A percentile compares a stretch with the other conserved stretches of the same genome.
phyloP scores from a whole-genome alignment of 129 eudicot species.

The Logfia minima region DNA sequence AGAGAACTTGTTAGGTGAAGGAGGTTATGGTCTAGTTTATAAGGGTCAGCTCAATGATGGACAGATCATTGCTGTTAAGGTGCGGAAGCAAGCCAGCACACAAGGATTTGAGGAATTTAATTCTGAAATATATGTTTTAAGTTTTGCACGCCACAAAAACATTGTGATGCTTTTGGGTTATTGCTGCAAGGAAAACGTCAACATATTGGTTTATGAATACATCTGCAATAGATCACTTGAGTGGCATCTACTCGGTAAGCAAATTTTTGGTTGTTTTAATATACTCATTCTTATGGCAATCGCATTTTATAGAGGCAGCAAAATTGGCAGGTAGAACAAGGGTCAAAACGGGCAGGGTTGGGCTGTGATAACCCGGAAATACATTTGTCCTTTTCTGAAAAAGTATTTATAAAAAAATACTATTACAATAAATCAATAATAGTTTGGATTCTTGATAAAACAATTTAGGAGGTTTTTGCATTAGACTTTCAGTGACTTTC shows the following conservation, averaged over 20 bases:
- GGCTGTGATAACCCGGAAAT: background rate
- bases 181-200: slow-evolving; percentile 78
- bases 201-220: slow-evolving; percentile 75
- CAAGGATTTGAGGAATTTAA: slow-evolving; percentile 78
- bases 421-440: background rate
- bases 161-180: slow-evolving; percentile 78
- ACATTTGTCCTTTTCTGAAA: background rate
- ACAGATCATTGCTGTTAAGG: slow-evolving; percentile 74
- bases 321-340: background rate
- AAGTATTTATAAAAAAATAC: background rate
- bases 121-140: slow-evolving; percentile 70
- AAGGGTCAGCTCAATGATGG: slow-evolving; percentile 75
- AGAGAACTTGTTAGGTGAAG: slow-evolving; percentile 77
- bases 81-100: slow-evolving; percentile 67
- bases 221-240: slow-evolving; percentile 84
- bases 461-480: background rate
- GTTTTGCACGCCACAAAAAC: slow-evolving; percentile 77
- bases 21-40: slow-evolving; percentile 83
- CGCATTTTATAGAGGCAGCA: background rate
- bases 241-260: slow-evolving; percentile 79
- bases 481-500: background rate
- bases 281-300: background rate
- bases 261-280: background rate
- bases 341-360: background rate
- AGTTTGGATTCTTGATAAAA: background rate